phyloP scores from a whole-genome alignment of 2,329 filamentous ascomycete genomes.

The Colletotrichum tamarilloi region DNA sequence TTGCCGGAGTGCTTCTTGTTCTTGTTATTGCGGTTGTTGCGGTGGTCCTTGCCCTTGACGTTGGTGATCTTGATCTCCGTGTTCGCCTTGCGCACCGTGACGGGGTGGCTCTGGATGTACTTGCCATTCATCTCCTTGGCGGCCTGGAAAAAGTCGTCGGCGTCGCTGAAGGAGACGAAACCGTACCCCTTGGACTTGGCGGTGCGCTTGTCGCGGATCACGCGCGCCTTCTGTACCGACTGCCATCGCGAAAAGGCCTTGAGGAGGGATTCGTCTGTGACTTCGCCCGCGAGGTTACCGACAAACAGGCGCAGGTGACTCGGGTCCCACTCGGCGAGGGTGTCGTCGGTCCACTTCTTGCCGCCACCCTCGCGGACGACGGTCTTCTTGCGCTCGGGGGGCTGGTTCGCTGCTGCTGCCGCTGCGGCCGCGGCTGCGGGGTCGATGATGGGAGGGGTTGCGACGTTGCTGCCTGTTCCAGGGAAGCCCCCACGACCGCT shows the following conservation, averaged over 20 bases:
- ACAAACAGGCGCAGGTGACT: conserved; percentile 95
- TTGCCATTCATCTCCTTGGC: conserved; percentile 99
- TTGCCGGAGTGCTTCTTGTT: conserved; percentile 40
- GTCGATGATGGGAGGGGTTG: conserved; percentile 45
- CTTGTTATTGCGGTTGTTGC: conserved; percentile 44
- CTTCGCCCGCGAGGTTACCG: conserved; percentile 95
- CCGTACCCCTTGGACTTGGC: conserved; percentile 97
- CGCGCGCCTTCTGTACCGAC: conserved; percentile 90
- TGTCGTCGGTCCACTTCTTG: conserved; percentile 90
- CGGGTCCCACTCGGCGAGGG: conserved; percentile 95
- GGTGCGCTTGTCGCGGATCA: conserved; percentile 94
- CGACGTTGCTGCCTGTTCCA: conserved; percentile 45
- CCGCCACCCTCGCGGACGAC: conserved; percentile 90
- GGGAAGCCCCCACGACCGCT: conserved; percentile 43
- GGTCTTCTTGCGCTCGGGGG: conserved; percentile 79
- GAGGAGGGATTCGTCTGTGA: conserved; percentile 92
- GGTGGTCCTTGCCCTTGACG: conserved; percentile 58
- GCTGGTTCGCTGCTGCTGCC: conserved; percentile 57
- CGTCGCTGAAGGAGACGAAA: conserved; percentile 95
- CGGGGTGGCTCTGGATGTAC: conserved; percentile 97
- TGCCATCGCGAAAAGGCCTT: conserved; percentile 93
- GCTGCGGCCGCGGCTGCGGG: conserved; percentile 48
- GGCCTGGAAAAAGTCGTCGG: conserved; percentile 95
- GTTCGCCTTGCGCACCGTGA: conserved; percentile 86
- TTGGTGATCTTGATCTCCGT: conserved; percentile 87